A percentile compares a stretch with the other conserved stretches of the same genome.
phyloP scores from a whole-genome alignment of 1,284 basidiomycete species.

The Schizophyllum commune region DNA sequence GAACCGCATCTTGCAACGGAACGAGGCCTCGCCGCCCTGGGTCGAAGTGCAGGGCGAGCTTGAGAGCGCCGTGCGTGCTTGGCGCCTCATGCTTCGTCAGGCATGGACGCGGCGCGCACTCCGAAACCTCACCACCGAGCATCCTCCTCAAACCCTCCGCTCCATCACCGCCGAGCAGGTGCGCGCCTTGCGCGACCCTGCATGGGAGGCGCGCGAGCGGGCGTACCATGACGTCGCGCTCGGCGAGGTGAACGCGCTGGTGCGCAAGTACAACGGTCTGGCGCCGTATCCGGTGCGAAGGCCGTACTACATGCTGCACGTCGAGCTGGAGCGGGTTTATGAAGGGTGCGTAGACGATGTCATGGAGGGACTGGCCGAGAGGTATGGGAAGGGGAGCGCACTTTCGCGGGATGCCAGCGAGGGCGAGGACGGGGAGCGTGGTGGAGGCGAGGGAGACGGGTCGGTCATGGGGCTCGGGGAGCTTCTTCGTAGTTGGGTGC shows the following conservation, averaged over 20 bases:
- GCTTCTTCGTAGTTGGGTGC: neutral
- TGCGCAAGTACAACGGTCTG: conserved; percentile 73
- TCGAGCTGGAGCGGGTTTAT: conserved; percentile 55
- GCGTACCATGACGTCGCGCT: conserved; percentile 68
- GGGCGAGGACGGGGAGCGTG: neutral
- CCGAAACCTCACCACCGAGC: conserved; percentile 46
- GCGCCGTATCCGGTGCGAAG: conserved; percentile 72
- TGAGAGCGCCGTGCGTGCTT: conserved; percentile 43
- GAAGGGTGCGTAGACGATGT: conserved; percentile 48
- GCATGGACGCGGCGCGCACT: conserved; percentile 65
- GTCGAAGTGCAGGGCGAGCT: conserved; percentile 71
- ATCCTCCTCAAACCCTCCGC: conserved; percentile 33
- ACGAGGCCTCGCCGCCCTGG: conserved; percentile 87
- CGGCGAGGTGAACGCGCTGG: conserved; percentile 64
- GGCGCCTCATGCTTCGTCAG: conserved; percentile 55
- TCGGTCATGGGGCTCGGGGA: neutral
- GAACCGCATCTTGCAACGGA: conserved; percentile 83
- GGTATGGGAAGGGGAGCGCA: conserved; percentile 6
- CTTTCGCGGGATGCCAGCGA: neutral
- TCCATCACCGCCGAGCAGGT: conserved; percentile 38
- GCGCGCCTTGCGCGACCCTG: conserved; percentile 49
- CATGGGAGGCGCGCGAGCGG: conserved; percentile 68
- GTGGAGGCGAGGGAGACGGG: neutral
- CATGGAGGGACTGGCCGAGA: conserved; percentile 30
- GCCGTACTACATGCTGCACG: conserved; percentile 44